Evolutionary conservation across 2,329 filamentous ascomycete genomes (phyloP).

Genomic region (Colletotrichum tropicale): DNA sequence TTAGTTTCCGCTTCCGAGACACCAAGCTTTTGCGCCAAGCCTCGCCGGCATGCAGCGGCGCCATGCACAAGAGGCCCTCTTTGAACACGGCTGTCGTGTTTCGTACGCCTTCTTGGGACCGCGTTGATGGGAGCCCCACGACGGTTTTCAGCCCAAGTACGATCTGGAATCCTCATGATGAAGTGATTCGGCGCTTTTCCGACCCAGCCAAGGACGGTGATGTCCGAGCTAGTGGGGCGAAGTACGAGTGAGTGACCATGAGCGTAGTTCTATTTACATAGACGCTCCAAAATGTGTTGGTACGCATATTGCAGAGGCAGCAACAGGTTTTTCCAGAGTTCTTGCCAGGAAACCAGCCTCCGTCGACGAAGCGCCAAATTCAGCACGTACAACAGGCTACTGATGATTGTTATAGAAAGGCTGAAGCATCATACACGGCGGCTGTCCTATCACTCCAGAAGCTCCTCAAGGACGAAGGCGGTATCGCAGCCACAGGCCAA

Average conservation of each 20-base stretch:
- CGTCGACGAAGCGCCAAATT: not conserved
- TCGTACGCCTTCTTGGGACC: constrained; percentile 7
- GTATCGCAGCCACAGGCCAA: not conserved
- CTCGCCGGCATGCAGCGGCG: constrained; percentile 13
- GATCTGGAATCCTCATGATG: constrained; percentile 13
- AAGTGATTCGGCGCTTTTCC: constrained; percentile 27
- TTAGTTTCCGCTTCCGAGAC: not conserved
- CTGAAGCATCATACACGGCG: constrained; percentile 21
- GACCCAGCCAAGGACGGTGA: constrained; percentile 21
- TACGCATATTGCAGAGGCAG: not conserved
- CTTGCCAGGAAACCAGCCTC: not conserved
- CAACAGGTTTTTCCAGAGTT: not conserved
- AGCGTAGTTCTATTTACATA: not conserved
- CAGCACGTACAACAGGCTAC: not conserved
- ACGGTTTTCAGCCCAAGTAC: not conserved
- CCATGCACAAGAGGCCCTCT: not conserved
- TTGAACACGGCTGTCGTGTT: constrained; percentile 13
- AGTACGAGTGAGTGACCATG: not conserved
- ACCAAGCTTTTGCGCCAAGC: not conserved
- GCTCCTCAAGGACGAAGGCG: constrained; percentile 23
- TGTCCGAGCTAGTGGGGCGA: not conserved
- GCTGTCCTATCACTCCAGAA: constrained; percentile 24
- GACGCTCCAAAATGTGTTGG: not conserved
- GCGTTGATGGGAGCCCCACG: constrained; percentile 11
- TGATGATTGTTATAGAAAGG: constrained; percentile 2